phyloP scores from a whole-genome alignment of 177 flowering plant species.

The Vitis hybrid region DNA sequence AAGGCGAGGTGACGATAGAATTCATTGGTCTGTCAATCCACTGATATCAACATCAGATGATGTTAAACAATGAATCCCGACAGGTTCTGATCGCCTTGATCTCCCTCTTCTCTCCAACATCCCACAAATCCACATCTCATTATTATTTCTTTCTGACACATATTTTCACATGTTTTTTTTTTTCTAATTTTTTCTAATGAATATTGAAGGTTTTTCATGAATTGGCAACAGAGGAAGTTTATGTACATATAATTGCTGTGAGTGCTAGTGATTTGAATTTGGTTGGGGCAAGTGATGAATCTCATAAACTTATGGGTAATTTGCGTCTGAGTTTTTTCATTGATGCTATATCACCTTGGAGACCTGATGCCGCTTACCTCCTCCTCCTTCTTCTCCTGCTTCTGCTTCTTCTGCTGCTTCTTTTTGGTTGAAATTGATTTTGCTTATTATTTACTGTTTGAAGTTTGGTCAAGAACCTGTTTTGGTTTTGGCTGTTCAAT shows the following conservation, averaged over 20 bases:
- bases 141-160: background rate
- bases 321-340: slow-evolving; percentile 30
- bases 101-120: background rate
- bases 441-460: background rate
- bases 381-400: no score
- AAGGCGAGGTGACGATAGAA: slow-evolving; percentile 63
- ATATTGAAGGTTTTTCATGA: no score
- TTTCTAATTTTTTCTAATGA: no score
- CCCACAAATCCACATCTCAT: background rate
- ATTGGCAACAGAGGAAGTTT: no score
- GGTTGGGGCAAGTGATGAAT: slow-evolving; percentile 26
- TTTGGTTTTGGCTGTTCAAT: background rate
- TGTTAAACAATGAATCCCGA: slow-evolving; percentile 63
- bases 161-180: no score
- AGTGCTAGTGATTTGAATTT: slow-evolving; percentile 20
- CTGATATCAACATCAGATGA: slow-evolving; percentile 47
- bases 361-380: slow-evolving; percentile 29
- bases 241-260: background rate
- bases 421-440: background rate
- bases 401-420: background rate
- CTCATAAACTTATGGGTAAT: slow-evolving; percentile 25
- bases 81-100: slow-evolving; percentile 77
- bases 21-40: slow-evolving; percentile 74
- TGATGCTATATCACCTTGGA: slow-evolving; percentile 39
- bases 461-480: no score